Evolutionary conservation across 2,329 filamentous ascomycete genomes (phyloP).

Genomic region (Rhynchosporium graminicola): DNA sequence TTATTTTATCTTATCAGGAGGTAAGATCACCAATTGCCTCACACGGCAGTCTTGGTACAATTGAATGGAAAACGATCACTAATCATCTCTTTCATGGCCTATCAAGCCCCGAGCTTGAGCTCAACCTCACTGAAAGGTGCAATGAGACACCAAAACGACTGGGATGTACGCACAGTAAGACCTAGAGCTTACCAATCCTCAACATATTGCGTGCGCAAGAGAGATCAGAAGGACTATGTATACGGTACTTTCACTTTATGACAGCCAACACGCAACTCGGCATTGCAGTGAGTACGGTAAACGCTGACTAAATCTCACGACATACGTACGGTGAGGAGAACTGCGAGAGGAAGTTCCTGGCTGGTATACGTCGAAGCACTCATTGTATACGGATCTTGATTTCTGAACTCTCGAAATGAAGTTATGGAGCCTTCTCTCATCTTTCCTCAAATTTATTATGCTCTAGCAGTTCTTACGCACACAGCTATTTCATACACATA

Average conservation of each 20-base stretch:
- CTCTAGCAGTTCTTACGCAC: constrained; percentile 34
- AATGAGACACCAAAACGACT: background rate
- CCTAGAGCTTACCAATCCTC: constrained; percentile 13
- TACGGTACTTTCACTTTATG: background rate
- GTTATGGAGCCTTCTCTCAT: constrained; percentile 30
- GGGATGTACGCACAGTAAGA: constrained; percentile 12
- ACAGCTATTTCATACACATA: constrained; percentile 31
- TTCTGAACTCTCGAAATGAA: constrained; percentile 3
- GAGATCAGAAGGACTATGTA: background rate
- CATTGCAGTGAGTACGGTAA: background rate
- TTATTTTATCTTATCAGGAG: background rate
- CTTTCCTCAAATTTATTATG: constrained; percentile 33
- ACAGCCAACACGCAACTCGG: constrained; percentile 2
- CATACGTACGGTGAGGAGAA: background rate
- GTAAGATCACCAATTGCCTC: background rate
- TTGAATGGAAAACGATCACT: background rate
- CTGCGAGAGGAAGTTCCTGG: background rate
- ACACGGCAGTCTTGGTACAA: too few species aligned
- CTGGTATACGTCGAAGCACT: constrained; percentile 1
- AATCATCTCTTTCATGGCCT: background rate
- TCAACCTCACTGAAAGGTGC: background rate
- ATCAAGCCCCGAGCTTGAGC: background rate
- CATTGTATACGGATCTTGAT: background rate
- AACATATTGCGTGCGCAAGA: constrained; percentile 10
- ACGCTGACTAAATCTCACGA: background rate